These are phyloP conservation scores for Coemansia linderi DNA, from an alignment of 371 early-diverging fungal species.

Conservation along the genomic window DNA sequence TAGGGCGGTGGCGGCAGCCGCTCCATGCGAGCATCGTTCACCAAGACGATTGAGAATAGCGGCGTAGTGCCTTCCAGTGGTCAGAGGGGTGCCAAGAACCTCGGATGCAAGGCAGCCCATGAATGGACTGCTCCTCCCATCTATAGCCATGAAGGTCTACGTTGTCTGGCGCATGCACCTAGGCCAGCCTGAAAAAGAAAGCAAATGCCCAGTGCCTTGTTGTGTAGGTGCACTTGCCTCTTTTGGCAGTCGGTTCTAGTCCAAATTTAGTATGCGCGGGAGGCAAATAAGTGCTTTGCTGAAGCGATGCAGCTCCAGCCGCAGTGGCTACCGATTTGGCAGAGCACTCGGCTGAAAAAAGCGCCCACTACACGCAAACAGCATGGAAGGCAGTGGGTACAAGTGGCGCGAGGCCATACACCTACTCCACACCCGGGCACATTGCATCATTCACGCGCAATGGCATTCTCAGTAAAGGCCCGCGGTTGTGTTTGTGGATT, in stretches of 20 bases:
- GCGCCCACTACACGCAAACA: neutral
- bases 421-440: constrained; percentile 1
- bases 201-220: neutral
- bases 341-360: neutral
- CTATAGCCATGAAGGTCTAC: constrained; percentile 3
- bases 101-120: neutral
- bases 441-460: neutral
- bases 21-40: neutral
- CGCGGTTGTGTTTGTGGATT: constrained; percentile 1
- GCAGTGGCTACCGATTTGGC: constrained; percentile 1
- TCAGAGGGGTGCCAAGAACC: neutral
- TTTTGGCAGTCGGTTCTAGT: neutral
- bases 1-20: constrained; percentile 4
- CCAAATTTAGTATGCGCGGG: constrained; percentile 9
- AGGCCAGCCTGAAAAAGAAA: neutral
- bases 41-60: constrained; percentile 6
- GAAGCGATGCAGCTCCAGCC: constrained; percentile 4
- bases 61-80: neutral
- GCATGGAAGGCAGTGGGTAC: neutral
- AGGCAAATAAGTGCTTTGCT: neutral
- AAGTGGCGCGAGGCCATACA: constrained; percentile 1
- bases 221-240: constrained; percentile 4
- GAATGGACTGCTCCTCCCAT: constrained; percentile 1
- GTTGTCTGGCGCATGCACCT: neutral
- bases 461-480: neutral